phyloP scores from a whole-genome alignment of 768 basidiomycete genomes.

The Tricholoma bakamatsutake region DNA sequence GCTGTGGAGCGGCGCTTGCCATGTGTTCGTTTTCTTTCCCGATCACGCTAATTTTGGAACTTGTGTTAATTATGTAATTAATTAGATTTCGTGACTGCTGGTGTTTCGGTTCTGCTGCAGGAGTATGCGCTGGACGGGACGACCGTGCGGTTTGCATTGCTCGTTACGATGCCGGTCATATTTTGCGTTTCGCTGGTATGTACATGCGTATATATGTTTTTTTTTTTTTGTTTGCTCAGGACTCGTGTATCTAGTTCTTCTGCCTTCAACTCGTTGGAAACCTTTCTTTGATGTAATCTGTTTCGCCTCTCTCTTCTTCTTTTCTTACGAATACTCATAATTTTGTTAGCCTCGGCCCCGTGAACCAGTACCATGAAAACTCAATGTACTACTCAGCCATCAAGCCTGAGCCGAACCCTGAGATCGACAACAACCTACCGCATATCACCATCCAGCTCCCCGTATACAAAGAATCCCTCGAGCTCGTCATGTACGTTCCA shows the following conservation, averaged over 20 bases:
- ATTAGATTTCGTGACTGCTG: slow-evolving; percentile 56
- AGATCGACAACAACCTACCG: slow-evolving; percentile 62
- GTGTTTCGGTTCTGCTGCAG: slow-evolving; percentile 51
- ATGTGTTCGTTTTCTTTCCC: slow-evolving; percentile 39
- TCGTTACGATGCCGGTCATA: slow-evolving; percentile 62
- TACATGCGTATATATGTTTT: slow-evolving; percentile 3
- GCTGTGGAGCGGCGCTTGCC: slow-evolving; percentile 57
- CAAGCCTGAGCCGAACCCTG: slow-evolving; percentile 59
- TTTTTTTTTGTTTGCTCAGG: background rate
- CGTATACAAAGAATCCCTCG: slow-evolving; percentile 80
- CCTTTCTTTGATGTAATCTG: slow-evolving; percentile 45
- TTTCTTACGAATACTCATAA: slow-evolving; percentile 17
- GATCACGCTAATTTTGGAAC: background rate
- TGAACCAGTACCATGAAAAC: slow-evolving; percentile 80
- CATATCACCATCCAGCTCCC: slow-evolving; percentile 81
- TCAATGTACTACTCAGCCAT: slow-evolving; percentile 77
- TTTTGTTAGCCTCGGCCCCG: slow-evolving; percentile 55
- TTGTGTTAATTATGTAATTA: too few species aligned
- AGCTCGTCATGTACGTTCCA: slow-evolving; percentile 59
- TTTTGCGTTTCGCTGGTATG: slow-evolving; percentile 73
- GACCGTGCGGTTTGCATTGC: slow-evolving; percentile 56
- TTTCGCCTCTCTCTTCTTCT: background rate
- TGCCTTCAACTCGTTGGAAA: slow-evolving; percentile 67
- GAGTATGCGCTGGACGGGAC: slow-evolving; percentile 66
- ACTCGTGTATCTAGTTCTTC: slow-evolving; percentile 51